Percentiles rank a stretch among this genome's conserved stretches.
These are phyloP conservation scores for Cladophialophora bantiana DNA, from an alignment of 2,329 filamentous ascomycete genomes.

Conservation along the genomic window DNA sequence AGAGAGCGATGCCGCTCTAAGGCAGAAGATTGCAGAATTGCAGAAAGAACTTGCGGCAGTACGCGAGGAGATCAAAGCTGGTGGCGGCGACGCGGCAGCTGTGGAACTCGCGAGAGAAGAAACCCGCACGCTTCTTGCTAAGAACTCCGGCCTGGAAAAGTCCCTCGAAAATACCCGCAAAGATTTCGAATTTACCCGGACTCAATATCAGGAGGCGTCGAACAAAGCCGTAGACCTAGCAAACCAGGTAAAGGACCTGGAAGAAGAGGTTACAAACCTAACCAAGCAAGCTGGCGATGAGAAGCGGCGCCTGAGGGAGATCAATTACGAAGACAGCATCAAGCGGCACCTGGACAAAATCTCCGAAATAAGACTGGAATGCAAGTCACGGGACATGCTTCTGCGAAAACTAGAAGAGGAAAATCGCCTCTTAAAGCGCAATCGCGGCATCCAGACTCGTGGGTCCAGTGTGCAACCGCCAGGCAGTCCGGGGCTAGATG, in stretches of 20 bases:
- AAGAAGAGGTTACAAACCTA: constrained; percentile 48
- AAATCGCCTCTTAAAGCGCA: constrained; percentile 51
- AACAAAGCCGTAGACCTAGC: constrained; percentile 52
- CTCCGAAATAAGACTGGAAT: constrained; percentile 47
- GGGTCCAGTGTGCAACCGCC: constrained; percentile 42
- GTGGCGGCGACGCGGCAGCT: constrained; percentile 46
- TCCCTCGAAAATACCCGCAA: constrained; percentile 52
- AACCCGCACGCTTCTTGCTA: constrained; percentile 31
- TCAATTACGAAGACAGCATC: constrained; percentile 47
- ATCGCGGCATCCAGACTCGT: constrained; percentile 41
- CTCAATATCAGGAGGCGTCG: constrained; percentile 57
- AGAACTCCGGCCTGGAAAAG: constrained; percentile 46
- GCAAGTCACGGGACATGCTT: constrained; percentile 49
- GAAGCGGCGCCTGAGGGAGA: constrained; percentile 47
- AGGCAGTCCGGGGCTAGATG: constrained; percentile 37
- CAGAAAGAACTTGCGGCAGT: constrained; percentile 49
- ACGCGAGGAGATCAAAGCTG: constrained; percentile 50
- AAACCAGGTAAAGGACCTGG: constrained; percentile 48
- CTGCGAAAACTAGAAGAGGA: constrained; percentile 55
- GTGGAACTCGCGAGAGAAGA: constrained; percentile 52
- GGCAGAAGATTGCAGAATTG: constrained; percentile 50
- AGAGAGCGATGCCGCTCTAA: constrained; percentile 50
- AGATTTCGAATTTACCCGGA: constrained; percentile 55
- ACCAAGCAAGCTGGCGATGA: constrained; percentile 49
- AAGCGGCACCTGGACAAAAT: constrained; percentile 48